Evolutionary conservation across 805 yeast species (phyloP), one percentile per base, ranked within the genome.

Genomic region (Spathaspora arborariae): DNA sequence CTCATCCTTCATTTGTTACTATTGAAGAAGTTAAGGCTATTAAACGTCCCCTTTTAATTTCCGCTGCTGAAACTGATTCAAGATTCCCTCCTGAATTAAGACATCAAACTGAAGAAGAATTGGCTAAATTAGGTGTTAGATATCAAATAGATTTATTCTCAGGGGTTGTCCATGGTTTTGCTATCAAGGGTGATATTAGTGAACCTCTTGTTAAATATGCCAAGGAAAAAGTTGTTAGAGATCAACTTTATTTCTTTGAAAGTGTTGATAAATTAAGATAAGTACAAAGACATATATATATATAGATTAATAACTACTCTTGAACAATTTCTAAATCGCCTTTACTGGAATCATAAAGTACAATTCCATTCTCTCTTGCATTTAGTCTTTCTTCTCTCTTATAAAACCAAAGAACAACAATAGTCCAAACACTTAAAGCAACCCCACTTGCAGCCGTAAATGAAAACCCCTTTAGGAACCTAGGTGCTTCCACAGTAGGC

Each of bases 1-100:
- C 94, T 7, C 97, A 91, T 65, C 97, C 97, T 5, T 84, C 95
- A 2, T 76, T 84, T 50, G 82, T 87, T 13, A 50, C 74, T 10
- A 74, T 75, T 27, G 90, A 81, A 34, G 95, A 86, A 58, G 74
- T 88, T 41, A 78, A 72, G 44, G 76, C 69, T 1, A 62, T 91
- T 54, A 44, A 56, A 1, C 60, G 60, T 42, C 96, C 96, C 16
- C 39, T 91, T 22, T 53, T 82, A 51, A 82, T 90, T 53, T 74
- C 87, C 16, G 87, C 87, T 46, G 95, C 96, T 42, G 88, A 87
- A 68, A 63, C 51, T 15, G 97, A 91, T 62, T 44, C 57, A 0
- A 68, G 76, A 42, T 91, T 84, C 76, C 59, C 89, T 2, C 63
- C 63, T 0, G 94, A 87, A 45, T 66, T 80, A 56, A 83, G 95